Base-by-base conservation (phyloP, 23 red algal genomes). In the Gracilaria domingensis region DNA sequence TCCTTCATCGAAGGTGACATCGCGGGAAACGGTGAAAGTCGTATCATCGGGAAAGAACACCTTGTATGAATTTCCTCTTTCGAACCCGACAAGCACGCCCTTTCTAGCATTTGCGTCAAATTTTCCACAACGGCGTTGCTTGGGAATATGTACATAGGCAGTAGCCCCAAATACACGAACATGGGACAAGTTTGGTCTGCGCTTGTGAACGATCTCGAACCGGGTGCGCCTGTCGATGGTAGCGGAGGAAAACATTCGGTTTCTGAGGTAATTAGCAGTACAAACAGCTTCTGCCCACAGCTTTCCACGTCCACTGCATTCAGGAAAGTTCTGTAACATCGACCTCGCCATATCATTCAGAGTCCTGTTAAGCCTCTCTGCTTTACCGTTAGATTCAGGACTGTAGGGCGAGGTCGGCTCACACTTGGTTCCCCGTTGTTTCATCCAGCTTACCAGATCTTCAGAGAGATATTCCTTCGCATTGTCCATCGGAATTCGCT, bases 41-140 rank as follows among this genome's bases (percentile, higher is more conserved):
- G 1, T 45, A 17, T 5, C 3, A 1, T 75, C 69, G 8, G 69
- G 69, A 45, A 9, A 75, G 37, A 75, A 75, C 8, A 75, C 21
- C 36, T 75, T 77, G 42, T 77, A 77, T 0, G 39, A 50, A 50
- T 77, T 77, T 6, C 42, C 39, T 28, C 72, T 77, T 20, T 77
- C 72, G 70, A 76, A 90, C 13, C 45, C 87, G 18, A 81, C 87
- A 7, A 90, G 57, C 4, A 88, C 21, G 5, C 85, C 69, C n/a
- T 62, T 55, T 16, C 39, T 75, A 64, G 85, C 67, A 18, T 50
- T 51, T 1, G 17, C 1, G 42, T 23, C 69, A 39, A 87, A 87
- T 28, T 77, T 87, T 8, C 84, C 69, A 11, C 62, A 51, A 29
- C 84, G 12, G 25, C 60, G 74, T 0, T 53, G 8, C 48, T 87